Conservation (phyloP, 495 filamentous ascomycete species). For the Penicillium crystallinum region DNA sequence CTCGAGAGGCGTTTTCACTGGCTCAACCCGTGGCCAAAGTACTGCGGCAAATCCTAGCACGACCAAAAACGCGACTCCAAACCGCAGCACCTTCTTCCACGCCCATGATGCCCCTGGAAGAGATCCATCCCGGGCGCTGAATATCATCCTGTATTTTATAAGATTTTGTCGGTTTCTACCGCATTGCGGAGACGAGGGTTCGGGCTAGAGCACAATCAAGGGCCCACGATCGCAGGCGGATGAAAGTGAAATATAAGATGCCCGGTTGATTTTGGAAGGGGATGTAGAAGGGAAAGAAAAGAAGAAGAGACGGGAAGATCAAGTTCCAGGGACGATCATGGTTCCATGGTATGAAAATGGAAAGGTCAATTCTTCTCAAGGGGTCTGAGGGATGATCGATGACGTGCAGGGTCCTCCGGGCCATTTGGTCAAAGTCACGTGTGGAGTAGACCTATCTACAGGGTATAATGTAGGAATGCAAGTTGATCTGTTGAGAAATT, state of each 20-base stretch:
- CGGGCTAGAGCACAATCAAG: background rate
- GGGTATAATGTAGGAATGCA: too few species aligned
- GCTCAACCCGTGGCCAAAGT: constrained; percentile 27
- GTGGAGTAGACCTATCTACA: too few species aligned
- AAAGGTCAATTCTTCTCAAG: constrained; percentile 3
- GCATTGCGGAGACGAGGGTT: constrained; percentile 20
- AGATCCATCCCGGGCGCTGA: constrained; percentile 24
- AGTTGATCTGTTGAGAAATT: background rate
- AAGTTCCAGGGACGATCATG: constrained; percentile 15
- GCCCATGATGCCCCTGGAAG: constrained; percentile 30
- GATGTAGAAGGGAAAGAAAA: background rate
- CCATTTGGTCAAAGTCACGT: constrained; percentile 3
- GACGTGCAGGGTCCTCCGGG: background rate
- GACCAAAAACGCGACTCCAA: constrained; percentile 18
- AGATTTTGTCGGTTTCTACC: constrained; percentile 9
- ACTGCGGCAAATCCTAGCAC: constrained; percentile 19
- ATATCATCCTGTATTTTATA: constrained; percentile 18
- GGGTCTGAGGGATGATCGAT: constrained; percentile 7
- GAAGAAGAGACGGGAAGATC: constrained; percentile 5
- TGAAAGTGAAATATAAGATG: background rate
- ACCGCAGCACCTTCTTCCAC: constrained; percentile 33
- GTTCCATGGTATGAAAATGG: constrained; percentile 16
- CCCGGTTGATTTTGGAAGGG: background rate
- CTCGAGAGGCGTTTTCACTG: constrained; percentile 10
- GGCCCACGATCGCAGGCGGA: constrained; percentile 1